Evolutionary conservation across 164 flowering plant genomes (phyloP).

Genomic region (Aristolochia californica): DNA sequence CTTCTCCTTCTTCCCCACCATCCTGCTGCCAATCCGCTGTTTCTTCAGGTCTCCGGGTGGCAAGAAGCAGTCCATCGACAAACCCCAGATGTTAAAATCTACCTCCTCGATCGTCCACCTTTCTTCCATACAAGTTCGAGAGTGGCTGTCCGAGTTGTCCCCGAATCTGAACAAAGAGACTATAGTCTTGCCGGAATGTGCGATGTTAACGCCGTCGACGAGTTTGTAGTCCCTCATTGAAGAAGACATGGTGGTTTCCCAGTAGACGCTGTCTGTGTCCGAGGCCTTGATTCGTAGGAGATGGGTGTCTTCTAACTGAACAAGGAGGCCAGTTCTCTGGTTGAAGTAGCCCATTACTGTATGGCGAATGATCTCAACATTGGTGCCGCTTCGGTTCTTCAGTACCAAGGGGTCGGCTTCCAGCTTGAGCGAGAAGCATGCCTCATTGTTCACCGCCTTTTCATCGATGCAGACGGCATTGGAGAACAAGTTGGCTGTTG

Average conservation of each 20-base stretch:
- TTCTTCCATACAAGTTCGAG: constrained; percentile 81
- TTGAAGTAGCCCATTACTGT: constrained; percentile 89
- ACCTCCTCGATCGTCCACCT: constrained; percentile 79
- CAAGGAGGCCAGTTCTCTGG: constrained; percentile 74
- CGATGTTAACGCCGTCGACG: constrained; percentile 70
- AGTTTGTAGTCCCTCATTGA: constrained; percentile 52
- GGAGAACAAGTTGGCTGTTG: constrained; percentile 66
- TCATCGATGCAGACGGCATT: constrained; percentile 69
- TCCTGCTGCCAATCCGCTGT: constrained; percentile 29
- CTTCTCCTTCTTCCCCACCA: constrained; percentile 12
- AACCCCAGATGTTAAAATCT: constrained; percentile 73
- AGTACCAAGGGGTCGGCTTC: constrained; percentile 50
- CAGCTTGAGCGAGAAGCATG: constrained; percentile 73
- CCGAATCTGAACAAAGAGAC: constrained; percentile 72
- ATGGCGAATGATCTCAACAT: constrained; percentile 72
- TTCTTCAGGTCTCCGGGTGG: constrained; percentile 81
- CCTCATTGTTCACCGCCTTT: constrained; percentile 58
- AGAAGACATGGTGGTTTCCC: constrained; percentile 93
- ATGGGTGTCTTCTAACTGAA: constrained; percentile 70
- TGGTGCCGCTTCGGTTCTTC: constrained; percentile 61
- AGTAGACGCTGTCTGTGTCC: constrained; percentile 37
- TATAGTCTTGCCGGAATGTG: constrained; percentile 56
- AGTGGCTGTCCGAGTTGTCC: constrained; percentile 43
- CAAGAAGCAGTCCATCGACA: constrained; percentile 74
- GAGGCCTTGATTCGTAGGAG: constrained; percentile 54